Evolutionary conservation across 164 flowering plant species (phyloP).

Genomic region (Berberis thunbergii): DNA sequence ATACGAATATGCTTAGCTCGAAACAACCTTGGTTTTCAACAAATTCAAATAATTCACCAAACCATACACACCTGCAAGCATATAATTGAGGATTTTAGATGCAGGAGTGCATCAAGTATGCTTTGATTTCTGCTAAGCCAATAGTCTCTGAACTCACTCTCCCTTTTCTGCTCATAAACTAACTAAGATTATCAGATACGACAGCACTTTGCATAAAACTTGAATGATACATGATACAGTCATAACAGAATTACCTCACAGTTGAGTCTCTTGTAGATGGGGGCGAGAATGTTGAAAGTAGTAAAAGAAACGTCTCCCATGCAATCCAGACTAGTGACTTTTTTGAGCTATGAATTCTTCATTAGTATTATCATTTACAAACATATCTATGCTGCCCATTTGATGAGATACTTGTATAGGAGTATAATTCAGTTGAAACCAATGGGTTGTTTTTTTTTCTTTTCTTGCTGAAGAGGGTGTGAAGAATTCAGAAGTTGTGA

Average conservation of each 20-base stretch:
- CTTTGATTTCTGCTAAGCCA: slow-evolving; percentile 18
- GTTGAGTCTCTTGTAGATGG: slow-evolving; percentile 21
- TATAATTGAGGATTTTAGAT: slow-evolving; percentile 14
- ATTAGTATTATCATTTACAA: background rate
- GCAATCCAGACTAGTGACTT: background rate
- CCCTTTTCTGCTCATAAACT: slow-evolving; percentile 10
- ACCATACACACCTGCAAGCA: slow-evolving; percentile 19
- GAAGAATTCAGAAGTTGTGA: background rate
- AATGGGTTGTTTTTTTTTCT: too few species aligned
- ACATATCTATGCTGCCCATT: background rate
- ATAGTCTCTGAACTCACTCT: slow-evolving; percentile 17
- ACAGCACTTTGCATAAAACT: too few species aligned
- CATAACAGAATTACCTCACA: slow-evolving; percentile 5
- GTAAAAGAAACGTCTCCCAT: slow-evolving; percentile 15
- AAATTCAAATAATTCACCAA: background rate
- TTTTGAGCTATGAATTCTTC: background rate
- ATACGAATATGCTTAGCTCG: background rate
- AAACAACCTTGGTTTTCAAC: too few species aligned
- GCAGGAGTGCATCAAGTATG: slow-evolving; percentile 16
- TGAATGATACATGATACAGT: too few species aligned
- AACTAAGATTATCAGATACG: too few species aligned
- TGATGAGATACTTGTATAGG: background rate
- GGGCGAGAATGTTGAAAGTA: slow-evolving; percentile 26
- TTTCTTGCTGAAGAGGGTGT: background rate
- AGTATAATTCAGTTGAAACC: background rate